Conservation (phyloP, 2,329 filamentous ascomycete species). For the Scedosporium dehoogii region DNA sequence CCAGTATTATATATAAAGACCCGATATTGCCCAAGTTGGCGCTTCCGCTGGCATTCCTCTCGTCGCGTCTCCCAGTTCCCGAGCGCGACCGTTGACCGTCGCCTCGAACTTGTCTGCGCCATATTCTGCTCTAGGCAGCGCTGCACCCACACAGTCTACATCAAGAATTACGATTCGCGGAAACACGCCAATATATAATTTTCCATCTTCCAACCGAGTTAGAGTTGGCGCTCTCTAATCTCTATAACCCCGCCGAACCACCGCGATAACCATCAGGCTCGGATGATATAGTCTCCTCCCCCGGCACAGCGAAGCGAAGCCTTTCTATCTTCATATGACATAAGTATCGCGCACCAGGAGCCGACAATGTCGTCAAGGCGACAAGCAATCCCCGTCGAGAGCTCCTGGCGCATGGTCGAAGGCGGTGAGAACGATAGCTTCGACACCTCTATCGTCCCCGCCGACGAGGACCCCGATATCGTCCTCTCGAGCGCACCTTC, state of each 20-base stretch:
- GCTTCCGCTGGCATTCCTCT: not conserved
- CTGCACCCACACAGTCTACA: not conserved
- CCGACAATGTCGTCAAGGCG: not conserved
- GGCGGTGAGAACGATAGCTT: slow-evolving; percentile 50
- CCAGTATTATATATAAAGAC: not conserved
- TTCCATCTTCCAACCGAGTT: too few species aligned
- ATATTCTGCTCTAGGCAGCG: not conserved
- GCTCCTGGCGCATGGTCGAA: slow-evolving; percentile 52
- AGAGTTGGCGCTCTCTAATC: too few species aligned
- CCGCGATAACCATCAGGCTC: too few species aligned
- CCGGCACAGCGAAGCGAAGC: not conserved
- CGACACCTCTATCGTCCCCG: slow-evolving; percentile 42
- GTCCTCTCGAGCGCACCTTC: slow-evolving; percentile 35
- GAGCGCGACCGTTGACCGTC: not conserved
- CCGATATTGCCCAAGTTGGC: not conserved
- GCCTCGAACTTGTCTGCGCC: not conserved
- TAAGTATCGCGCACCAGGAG: not conserved
- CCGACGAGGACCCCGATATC: slow-evolving; percentile 22
- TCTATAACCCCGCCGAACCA: too few species aligned
- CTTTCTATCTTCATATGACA: not conserved
- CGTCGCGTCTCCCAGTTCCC: not conserved
- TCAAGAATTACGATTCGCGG: not conserved
- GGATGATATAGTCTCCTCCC: not conserved
- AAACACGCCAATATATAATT: not conserved
- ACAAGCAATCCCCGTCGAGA: slow-evolving; percentile 27